phyloP scores from a whole-genome alignment of 345 rosid species.

The Salix udensis region DNA sequence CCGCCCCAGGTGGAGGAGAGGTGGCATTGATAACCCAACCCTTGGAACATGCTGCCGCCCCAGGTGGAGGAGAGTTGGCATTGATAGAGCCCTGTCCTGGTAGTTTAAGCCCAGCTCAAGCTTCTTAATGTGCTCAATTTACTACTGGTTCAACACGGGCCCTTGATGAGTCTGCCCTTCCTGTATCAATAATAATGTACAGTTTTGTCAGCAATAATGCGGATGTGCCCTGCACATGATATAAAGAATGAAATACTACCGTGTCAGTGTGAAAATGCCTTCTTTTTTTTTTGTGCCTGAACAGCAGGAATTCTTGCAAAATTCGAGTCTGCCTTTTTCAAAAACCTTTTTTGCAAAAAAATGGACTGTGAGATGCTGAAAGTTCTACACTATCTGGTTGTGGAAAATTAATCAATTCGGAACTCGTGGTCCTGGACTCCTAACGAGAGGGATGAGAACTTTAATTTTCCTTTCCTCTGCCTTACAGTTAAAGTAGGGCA shows the following conservation, averaged over 20 bases:
- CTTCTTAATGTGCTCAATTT: background rate
- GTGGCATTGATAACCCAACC: slow-evolving; percentile 6
- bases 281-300: background rate
- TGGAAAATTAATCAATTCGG: background rate
- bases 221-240: background rate
- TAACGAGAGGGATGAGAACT: background rate
- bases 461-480: too few species aligned
- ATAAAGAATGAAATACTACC: background rate
- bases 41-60: background rate
- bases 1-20: background rate
- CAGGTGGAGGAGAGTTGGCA: background rate
- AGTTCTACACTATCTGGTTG: background rate
- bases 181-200: background rate
- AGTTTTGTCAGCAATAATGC: background rate
- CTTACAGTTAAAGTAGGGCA: background rate
- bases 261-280: background rate
- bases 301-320: background rate
- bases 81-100: slow-evolving; percentile 9
- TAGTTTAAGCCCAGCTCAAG: background rate
- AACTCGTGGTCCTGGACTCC: background rate
- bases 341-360: background rate
- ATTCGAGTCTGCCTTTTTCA: background rate
- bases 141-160: background rate
- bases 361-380: background rate
- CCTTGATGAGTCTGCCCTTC: background rate